Percentiles rank a stretch among this genome's conserved stretches.
These are phyloP conservation scores for Penicillium verrucosum DNA, from an alignment of 2,329 filamentous ascomycete species.

Conservation along the genomic window DNA sequence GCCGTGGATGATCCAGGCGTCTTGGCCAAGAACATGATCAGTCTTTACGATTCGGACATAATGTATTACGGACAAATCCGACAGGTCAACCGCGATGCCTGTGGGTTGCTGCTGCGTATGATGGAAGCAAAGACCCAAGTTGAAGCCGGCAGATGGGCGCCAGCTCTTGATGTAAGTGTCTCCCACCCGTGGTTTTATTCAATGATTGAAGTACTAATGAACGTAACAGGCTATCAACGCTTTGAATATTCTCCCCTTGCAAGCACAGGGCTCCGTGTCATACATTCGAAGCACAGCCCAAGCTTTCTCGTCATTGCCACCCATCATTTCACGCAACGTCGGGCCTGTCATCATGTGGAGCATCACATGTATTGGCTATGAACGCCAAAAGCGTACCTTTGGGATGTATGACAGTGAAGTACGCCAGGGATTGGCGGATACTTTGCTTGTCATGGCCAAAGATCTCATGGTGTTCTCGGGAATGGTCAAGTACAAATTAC, in stretches of 20 bases:
- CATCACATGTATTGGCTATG: conserved; percentile 76
- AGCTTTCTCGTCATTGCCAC: conserved; percentile 73
- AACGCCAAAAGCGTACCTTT: conserved; percentile 67
- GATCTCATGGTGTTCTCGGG: conserved; percentile 94
- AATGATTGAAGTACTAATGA: conserved; percentile 12
- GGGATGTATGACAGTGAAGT: conserved; percentile 65
- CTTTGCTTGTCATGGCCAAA: conserved; percentile 74
- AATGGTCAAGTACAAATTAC: conserved; percentile 85
- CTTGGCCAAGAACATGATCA: conserved; percentile 61
- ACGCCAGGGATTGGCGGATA: conserved; percentile 56
- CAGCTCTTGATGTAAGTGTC: conserved; percentile 62
- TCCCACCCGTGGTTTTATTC: background rate
- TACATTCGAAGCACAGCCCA: conserved; percentile 76
- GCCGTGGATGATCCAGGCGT: conserved; percentile 64
- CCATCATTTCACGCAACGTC: conserved; percentile 81
- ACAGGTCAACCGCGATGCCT: conserved; percentile 56
- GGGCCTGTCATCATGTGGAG: conserved; percentile 93
- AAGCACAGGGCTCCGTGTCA: conserved; percentile 69
- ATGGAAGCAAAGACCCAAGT: conserved; percentile 59
- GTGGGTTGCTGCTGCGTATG: conserved; percentile 59
- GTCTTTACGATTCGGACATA: conserved; percentile 59
- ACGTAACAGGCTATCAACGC: conserved; percentile 62
- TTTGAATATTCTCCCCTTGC: conserved; percentile 76
- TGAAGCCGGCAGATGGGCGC: conserved; percentile 57
- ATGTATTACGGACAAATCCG: conserved; percentile 61